These are phyloP conservation scores for Phoenix roebelenii DNA, from an alignment of 176 grass and related monocot genomes.

Conservation along the genomic window DNA sequence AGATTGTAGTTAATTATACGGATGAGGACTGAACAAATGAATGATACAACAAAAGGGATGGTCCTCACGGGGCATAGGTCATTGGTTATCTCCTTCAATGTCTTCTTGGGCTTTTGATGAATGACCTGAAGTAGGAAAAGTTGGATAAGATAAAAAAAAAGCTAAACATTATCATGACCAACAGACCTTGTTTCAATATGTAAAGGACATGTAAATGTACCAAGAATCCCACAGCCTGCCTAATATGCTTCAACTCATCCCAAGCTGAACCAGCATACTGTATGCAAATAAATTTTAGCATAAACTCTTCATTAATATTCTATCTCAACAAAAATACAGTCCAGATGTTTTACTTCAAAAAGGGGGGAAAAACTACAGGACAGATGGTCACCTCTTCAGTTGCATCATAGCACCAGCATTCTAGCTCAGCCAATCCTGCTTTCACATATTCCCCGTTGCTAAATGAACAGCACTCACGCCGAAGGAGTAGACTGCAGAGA, in stretches of 20 bases:
- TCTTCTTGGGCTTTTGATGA: conserved; percentile 79
- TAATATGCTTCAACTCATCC: conserved; percentile 72
- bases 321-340: too few species aligned
- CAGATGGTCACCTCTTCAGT: conserved; percentile 57
- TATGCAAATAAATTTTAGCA: conserved; percentile 30
- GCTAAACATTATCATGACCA: conserved; percentile 6
- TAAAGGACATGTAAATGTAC: conserved; percentile 37
- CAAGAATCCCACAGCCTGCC: conserved; percentile 87
- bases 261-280: conserved; percentile 73
- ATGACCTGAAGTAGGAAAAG: conserved; percentile 46
- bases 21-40: background rate
- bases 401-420: conserved; percentile 67
- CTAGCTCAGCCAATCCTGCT: conserved; percentile 66
- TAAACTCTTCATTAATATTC: too few species aligned
- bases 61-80: conserved; percentile 72
- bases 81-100: conserved; percentile 65
- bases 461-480: conserved; percentile 82
- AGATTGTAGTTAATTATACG: conserved; percentile 23
- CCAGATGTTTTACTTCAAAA: too few species aligned
- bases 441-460: conserved; percentile 89
- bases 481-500: conserved; percentile 48
- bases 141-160: conserved; percentile 3
- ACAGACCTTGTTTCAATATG: background rate
- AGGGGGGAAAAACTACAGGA: background rate
- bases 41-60: conserved; percentile 13